Evolutionary conservation across 176 grass and related monocot species (phyloP), one percentile per base, ranked within the genome.

Genomic region (Elymus sibiricus): DNA sequence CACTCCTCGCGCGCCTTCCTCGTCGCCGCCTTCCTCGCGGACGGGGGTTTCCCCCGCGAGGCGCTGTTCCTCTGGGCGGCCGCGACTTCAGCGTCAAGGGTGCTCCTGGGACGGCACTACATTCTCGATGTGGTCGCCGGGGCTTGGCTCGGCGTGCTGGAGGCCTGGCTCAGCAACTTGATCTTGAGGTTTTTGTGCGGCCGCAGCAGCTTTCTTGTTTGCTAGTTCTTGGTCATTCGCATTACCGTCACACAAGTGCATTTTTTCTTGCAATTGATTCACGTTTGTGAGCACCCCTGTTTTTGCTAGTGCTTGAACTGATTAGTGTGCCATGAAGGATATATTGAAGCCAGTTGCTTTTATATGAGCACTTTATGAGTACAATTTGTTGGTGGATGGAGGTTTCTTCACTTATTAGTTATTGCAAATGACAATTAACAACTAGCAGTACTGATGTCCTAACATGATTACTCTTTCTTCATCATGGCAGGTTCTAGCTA

Each of bases 1-100:
- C 96, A 95, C 84, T 92, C 96, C 39, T 98, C 96, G 26, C 88
- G 91, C 19, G 88, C 94, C 28, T 98, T 98, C 96, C 90, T 95
- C 82, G 86, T 94, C 24, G 84, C 91, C 17, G 71, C 80, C 55
- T 98, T 89, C 82, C 80, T 98, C 44, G 74, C 88, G 11, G 76
- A 40, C 17, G 79, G 25, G 47, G 90, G 86, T 17, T 7, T 73
- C 31, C 88, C 78, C 38, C 86, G 83, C 0, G 80, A 61, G 55
- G 92, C 88, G 70, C 56, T 92, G 32, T 87, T 94, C 81, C 56
- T 92, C 26, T 98, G 96, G 93, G 91, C 93, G 22, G 31, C 86
- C 16, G 81, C 86, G 22, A 98, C 93, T 31, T 98, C 97, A 39
- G 88, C 78, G 5, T 98, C 97, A 4, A 90, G 93, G 78, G 92